These are phyloP conservation scores for Boletus rubropictus DNA, from an alignment of 768 basidiomycete species.

Conservation along the genomic window DNA sequence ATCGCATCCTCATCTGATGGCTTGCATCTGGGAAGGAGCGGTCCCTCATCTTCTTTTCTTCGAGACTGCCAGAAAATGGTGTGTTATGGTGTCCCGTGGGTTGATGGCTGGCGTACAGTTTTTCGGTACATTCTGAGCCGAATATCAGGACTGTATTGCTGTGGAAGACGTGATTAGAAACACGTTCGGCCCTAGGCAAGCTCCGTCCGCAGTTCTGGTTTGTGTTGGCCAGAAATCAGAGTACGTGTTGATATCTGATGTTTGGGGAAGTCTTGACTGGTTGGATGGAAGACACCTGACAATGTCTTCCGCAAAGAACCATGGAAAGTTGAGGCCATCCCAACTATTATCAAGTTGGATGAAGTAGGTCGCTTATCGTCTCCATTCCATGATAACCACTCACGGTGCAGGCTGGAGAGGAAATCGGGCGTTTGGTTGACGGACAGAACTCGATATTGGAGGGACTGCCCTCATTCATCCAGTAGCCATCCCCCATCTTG, in stretches of 20 bases:
- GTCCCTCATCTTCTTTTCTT: conserved; percentile 68
- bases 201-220: conserved; percentile 52
- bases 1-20: background rate
- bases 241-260: conserved; percentile 37
- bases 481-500: conserved; percentile 8
- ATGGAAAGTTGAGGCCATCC: conserved; percentile 55
- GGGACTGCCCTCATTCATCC: conserved; percentile 19
- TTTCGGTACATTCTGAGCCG: conserved; percentile 5
- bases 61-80: conserved; percentile 45
- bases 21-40: conserved; percentile 42
- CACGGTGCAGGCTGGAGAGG: conserved; percentile 20
- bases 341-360: conserved; percentile 58
- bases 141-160: conserved; percentile 54
- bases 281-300: conserved; percentile 54
- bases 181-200: conserved; percentile 41
- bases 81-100: conserved; percentile 67
- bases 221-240: conserved; percentile 62
- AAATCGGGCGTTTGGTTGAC: conserved; percentile 28
- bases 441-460: conserved; percentile 21
- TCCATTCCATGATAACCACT: background rate
- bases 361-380: conserved; percentile 40
- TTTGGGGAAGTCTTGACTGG: background rate
- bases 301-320: conserved; percentile 59
- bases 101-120: conserved; percentile 5
- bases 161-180: conserved; percentile 52